A percentile compares a stretch with the other conserved stretches of the same genome.
Conservation (phyloP, 83 land plant genomes). For the Picea abies region DNA sequence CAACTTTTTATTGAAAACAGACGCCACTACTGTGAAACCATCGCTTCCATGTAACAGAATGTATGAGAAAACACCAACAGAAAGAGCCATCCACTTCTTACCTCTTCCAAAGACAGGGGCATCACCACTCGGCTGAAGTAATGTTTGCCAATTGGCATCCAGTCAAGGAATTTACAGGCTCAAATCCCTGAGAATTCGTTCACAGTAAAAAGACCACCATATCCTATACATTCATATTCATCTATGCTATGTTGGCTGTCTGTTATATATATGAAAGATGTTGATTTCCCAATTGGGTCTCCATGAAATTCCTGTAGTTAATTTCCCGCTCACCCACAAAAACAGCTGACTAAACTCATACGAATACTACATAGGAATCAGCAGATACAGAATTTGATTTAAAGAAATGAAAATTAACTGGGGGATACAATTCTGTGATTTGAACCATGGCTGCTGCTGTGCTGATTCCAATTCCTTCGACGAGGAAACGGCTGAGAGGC, state of each 20-base stretch:
- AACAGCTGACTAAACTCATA: slow-evolving; percentile 8
- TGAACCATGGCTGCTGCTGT: slow-evolving; percentile 48
- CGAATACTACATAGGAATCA: not conserved
- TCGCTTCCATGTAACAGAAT: too few relatives aligned
- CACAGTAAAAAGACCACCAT: too few relatives aligned
- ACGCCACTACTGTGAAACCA: too few relatives aligned
- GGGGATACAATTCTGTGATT: slow-evolving; percentile 69
- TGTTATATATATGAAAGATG: slow-evolving; percentile 6
- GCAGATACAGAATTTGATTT: too few relatives aligned
- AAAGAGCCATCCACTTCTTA: too few relatives aligned
- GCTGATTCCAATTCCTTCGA: too few relatives aligned
- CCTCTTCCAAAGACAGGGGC: slow-evolving; percentile 1
- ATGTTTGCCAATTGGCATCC: slow-evolving; percentile 4
- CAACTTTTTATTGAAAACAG: too few relatives aligned
- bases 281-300: not conserved
- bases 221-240: too few relatives aligned
- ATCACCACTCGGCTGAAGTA: slow-evolving; percentile 68
- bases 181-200: not conserved
- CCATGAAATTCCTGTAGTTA: not conserved
- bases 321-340: not conserved
- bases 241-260: not conserved
- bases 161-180: not conserved
- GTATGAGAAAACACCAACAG: too few relatives aligned
- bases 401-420: not conserved
- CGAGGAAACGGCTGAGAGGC: too few relatives aligned